These are phyloP conservation scores for Schizosaccharomyces japonicus DNA, from an alignment of 805 yeast species.

Conservation along the genomic window DNA sequence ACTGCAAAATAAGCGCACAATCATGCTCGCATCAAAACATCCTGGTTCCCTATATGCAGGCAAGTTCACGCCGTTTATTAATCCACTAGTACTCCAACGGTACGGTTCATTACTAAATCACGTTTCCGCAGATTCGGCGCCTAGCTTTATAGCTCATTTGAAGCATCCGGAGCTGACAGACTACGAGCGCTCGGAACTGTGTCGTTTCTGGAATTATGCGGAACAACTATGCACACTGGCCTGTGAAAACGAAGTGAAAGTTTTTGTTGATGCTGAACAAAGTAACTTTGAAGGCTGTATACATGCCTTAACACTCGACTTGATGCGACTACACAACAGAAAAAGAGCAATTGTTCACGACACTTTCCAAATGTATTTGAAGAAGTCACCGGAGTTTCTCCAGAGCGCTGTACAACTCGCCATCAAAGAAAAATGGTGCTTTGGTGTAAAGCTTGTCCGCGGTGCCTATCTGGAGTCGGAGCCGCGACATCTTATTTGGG, in stretches of 20 bases:
- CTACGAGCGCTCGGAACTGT: not conserved
- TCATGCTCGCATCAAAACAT: not conserved
- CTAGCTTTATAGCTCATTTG: not conserved
- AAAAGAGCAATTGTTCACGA: not conserved
- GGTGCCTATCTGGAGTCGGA: conserved; percentile 3
- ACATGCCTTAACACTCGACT: not conserved
- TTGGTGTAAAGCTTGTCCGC: conserved; percentile 3
- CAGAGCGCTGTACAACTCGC: not conserved
- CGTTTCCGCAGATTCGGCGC: not conserved
- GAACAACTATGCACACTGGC: not conserved
- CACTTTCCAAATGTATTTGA: conserved; percentile 1
- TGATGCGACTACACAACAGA: not conserved
- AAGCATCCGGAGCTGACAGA: not conserved
- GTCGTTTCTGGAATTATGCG: not conserved
- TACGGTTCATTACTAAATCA: not conserved
- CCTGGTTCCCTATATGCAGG: not conserved
- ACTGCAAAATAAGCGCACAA: not conserved
- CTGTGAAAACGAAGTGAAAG: not conserved
- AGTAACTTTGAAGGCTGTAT: not conserved
- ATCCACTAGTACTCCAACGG: not conserved
- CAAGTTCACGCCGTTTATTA: not conserved
- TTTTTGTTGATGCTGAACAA: conserved; percentile 5
- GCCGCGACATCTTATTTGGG: not conserved
- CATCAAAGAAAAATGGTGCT: not conserved
- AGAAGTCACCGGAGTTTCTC: not conserved